Base-by-base conservation (phyloP, 257 asterid species). In the Knoxia roxburghii region DNA sequence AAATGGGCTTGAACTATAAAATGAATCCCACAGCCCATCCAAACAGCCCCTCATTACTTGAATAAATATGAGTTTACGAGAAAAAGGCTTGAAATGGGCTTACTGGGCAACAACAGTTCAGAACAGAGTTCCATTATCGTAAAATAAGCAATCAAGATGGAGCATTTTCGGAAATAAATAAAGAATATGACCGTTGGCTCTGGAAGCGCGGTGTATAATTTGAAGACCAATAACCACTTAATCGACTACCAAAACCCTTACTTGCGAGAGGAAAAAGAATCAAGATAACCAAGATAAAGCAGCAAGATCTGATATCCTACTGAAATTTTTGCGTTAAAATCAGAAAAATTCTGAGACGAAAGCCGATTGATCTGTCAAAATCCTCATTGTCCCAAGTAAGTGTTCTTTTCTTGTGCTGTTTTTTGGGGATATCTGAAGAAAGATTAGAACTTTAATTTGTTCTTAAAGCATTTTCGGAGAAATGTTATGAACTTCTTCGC, bases 141-240 rank as follows among this genome's bases (percentile, higher is more conserved):
- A n/a, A n/a, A n/a, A n/a, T n/a, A n/a, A n/a, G n/a, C n/a, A n/a
- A n/a, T 27, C 21, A 27, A 30, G 39, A 11, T 29, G 14, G 39
- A n/a, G 45, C 51, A 71, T 5, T 35, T 63, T 46, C 24, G 56
- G 30, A 50, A 33, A n/a, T n/a, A 26, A 3, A 4, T 32, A n/a
- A n/a, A n/a, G 63, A 73, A 65, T 66, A 61, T 70, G 76, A 77
- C 82, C 82, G 82, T 75, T 75, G 73, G 41, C 12, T 21, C 70
- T n/a, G n/a, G n/a, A n/a, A n/a, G 41, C 40, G 59, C 49, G 45
- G 35, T 30, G 1, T 68, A 32, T 33, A 27, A 17, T 15, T 39
- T 33, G 61, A 60, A 49, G 68, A 61, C 20, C 74, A 29, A 27
- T 12, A 61, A 20, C 74, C 29, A 27, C n/a, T 8, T 37, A n/a